These are phyloP conservation scores for Pochonia chlamydosporia DNA, from an alignment of 2,329 filamentous ascomycete species.

Conservation along the genomic window DNA sequence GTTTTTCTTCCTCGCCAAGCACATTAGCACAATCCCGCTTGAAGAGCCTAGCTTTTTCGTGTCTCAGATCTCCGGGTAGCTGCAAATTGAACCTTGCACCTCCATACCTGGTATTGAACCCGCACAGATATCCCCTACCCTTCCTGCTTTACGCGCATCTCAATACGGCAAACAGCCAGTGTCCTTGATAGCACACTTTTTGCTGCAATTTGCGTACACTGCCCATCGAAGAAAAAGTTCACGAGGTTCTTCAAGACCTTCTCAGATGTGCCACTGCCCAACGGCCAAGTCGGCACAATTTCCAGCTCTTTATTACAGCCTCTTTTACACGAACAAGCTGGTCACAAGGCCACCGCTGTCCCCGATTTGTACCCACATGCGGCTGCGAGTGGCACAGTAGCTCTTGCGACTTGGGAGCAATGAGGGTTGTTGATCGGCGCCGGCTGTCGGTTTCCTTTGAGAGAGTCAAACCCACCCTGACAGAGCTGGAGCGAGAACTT, in stretches of 20 bases:
- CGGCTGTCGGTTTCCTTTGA: neutral
- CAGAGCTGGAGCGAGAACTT: neutral
- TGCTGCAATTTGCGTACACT: too few species aligned
- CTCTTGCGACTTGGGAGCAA: neutral
- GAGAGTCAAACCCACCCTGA: neutral
- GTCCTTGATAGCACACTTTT: too few species aligned
- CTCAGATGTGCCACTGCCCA: neutral
- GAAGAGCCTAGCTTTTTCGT: neutral
- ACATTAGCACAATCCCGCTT: too few species aligned
- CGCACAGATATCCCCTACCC: too few species aligned
- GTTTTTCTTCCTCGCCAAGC: neutral
- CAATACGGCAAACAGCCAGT: too few species aligned
- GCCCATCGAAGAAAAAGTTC: too few species aligned
- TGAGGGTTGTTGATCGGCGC: conserved; percentile 5
- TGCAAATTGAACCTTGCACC: too few species aligned
- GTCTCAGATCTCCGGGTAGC: neutral
- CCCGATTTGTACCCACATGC: neutral
- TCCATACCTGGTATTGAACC: too few species aligned
- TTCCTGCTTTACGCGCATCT: too few species aligned
- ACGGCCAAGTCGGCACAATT: neutral
- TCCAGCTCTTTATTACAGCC: neutral
- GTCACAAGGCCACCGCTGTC: neutral
- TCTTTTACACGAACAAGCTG: neutral
- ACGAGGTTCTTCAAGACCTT: too few species aligned
- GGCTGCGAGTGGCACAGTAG: conserved; percentile 2